These are phyloP conservation scores for Populus simonii DNA, from an alignment of 345 rosid species.

Conservation along the genomic window DNA sequence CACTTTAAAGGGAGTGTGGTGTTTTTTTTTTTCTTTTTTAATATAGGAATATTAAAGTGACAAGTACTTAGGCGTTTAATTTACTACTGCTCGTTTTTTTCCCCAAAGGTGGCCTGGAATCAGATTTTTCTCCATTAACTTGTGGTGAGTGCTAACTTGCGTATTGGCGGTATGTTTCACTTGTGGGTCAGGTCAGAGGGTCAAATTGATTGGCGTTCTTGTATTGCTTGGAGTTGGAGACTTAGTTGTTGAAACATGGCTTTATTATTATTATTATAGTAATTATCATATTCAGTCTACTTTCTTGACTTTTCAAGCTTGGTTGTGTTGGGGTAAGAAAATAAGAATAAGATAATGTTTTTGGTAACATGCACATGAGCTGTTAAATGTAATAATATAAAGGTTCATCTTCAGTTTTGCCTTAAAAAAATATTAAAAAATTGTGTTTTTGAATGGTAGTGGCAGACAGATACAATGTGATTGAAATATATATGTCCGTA, in stretches of 20 bases:
- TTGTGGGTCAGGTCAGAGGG: not conserved
- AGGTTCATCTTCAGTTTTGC: slow-evolving; percentile 13
- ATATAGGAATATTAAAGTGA: not conserved
- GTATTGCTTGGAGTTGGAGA: not conserved
- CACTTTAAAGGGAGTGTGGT: not conserved
- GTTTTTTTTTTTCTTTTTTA: not conserved
- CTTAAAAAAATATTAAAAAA: not conserved
- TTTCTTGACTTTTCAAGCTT: not conserved
- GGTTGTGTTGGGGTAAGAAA: not conserved
- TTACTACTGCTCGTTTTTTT: too few species aligned
- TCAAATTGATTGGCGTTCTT: not conserved
- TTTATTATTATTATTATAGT: not conserved
- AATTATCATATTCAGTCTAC: not conserved
- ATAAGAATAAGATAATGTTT: not conserved
- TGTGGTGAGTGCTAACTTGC: not conserved
- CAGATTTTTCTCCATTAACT: not conserved
- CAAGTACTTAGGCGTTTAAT: not conserved
- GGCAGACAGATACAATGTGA: slow-evolving; percentile 22
- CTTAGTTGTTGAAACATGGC: not conserved
- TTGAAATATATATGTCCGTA: slow-evolving; percentile 32
- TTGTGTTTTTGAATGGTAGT: slow-evolving; percentile 3
- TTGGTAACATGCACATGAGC: slow-evolving; percentile 18
- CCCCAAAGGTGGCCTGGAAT: too few species aligned
- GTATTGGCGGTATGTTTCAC: not conserved
- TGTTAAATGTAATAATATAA: slow-evolving; percentile 13